Conservation (phyloP, 306 rosid species). For the Lupinus albus region DNA sequence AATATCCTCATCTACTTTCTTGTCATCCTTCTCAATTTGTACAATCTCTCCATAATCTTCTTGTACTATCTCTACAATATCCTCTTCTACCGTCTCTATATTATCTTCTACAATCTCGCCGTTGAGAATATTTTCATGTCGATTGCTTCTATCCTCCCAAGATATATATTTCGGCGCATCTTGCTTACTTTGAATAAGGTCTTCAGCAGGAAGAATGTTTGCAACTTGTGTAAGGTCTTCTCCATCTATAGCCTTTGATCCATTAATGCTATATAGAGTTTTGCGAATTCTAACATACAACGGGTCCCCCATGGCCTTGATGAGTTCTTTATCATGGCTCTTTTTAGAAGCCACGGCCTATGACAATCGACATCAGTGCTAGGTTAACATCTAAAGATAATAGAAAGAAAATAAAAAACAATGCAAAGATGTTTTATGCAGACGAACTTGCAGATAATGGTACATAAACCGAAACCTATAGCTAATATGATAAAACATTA, state of each 20-base stretch:
- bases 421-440: slow-evolving; percentile 12
- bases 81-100: slow-evolving; percentile 20
- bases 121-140: slow-evolving; percentile 35
- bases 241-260: slow-evolving; percentile 41
- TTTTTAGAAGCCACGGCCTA: slow-evolving; percentile 76
- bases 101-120: slow-evolving; percentile 18
- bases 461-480: slow-evolving; percentile 25
- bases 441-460: slow-evolving; percentile 25
- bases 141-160: slow-evolving; percentile 40
- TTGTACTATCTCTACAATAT: slow-evolving; percentile 61
- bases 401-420: neutral
- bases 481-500: too few species aligned
- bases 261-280: slow-evolving; percentile 43
- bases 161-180: slow-evolving; percentile 33
- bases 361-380: slow-evolving; percentile 24
- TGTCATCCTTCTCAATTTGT: slow-evolving; percentile 41
- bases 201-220: slow-evolving; percentile 40
- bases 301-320: slow-evolving; percentile 60
- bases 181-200: slow-evolving; percentile 36
- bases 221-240: slow-evolving; percentile 38
- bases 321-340: slow-evolving; percentile 59
- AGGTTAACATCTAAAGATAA: slow-evolving; percentile 26
- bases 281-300: slow-evolving; percentile 62
- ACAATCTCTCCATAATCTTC: slow-evolving; percentile 48
- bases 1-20: slow-evolving; percentile 30